Percentiles rank a stretch among this genome's conserved stretches.
phyloP scores from a whole-genome alignment of 1,139 yeast genomes.

The Protomyces gravidus region DNA sequence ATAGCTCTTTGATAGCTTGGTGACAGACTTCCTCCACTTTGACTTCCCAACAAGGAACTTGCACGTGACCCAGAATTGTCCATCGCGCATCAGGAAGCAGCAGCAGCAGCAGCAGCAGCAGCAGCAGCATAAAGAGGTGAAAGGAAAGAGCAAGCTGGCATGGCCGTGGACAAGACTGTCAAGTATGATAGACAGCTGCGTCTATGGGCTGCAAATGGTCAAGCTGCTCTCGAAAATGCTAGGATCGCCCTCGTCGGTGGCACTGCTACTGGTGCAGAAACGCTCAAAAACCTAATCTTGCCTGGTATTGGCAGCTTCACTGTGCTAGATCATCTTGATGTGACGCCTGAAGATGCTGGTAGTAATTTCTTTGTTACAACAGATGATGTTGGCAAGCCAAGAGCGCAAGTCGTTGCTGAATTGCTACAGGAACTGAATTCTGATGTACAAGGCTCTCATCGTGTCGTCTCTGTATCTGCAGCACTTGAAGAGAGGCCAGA shows the following conservation, averaged over 20 bases:
- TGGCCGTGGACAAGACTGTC: conserved; percentile 13
- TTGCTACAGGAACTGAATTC: conserved; percentile 57
- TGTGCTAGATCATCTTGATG: conserved; percentile 50
- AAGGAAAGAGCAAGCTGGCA: background rate
- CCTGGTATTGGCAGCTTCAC: conserved; percentile 64
- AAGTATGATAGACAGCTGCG: conserved; percentile 85
- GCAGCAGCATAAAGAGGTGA: too few species aligned
- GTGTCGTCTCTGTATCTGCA: conserved; percentile 34
- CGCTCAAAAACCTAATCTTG: conserved; percentile 69
- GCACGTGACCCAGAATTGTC: too few species aligned
- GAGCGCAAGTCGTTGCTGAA: conserved; percentile 45
- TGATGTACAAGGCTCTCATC: conserved; percentile 50
- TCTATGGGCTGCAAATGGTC: conserved; percentile 82
- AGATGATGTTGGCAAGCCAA: conserved; percentile 47
- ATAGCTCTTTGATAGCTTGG: too few species aligned
- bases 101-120: too few species aligned
- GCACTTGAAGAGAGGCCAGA: conserved; percentile 32
- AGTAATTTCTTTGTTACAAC: conserved; percentile 60
- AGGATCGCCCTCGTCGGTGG: conserved; percentile 62
- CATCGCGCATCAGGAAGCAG: too few species aligned
- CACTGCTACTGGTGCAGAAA: conserved; percentile 60
- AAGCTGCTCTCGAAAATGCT: conserved; percentile 54
- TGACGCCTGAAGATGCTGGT: conserved; percentile 48
- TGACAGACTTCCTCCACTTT: too few species aligned
- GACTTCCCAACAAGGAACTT: too few species aligned